These are phyloP conservation scores for Botrytis elliptica DNA, from an alignment of 2,329 filamentous ascomycete genomes.

Conservation along the genomic window DNA sequence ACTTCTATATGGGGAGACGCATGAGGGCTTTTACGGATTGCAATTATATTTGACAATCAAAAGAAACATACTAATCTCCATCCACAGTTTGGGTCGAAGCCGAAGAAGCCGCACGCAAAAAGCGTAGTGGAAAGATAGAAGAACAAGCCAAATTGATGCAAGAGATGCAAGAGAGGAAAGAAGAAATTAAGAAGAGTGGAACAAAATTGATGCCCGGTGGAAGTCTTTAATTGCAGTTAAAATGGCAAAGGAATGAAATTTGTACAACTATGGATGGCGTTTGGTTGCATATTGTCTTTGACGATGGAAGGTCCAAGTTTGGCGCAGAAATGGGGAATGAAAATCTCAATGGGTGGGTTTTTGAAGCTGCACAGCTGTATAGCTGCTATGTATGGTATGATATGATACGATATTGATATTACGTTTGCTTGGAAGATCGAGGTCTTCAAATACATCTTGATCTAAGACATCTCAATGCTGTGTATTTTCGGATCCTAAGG, in stretches of 20 bases:
- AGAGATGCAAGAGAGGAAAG: conserved; percentile 43
- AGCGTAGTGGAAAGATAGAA: conserved; percentile 40
- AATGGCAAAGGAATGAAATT: not conserved
- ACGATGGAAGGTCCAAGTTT: not conserved
- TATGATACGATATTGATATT: not conserved
- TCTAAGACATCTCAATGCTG: no score
- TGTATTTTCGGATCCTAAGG: no score
- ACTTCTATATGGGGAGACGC: not conserved
- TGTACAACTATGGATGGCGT: conserved; percentile 3
- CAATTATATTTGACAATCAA: not conserved
- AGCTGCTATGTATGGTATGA: not conserved
- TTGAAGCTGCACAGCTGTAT: not conserved
- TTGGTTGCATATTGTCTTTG: conserved; percentile 3
- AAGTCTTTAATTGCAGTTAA: conserved; percentile 27
- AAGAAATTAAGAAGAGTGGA: conserved; percentile 43
- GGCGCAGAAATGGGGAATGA: not conserved
- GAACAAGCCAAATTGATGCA: conserved; percentile 41
- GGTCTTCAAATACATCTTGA: not conserved
- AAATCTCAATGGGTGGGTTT: not conserved
- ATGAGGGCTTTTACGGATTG: not conserved
- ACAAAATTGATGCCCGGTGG: conserved; percentile 30
- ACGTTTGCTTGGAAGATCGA: not conserved
- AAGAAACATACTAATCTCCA: not conserved
- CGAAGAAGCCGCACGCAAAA: conserved; percentile 42
- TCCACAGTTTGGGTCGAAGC: conserved; percentile 48